Base-by-base conservation (phyloP, 1,139 yeast species). In the Scheffersomyces stambukii region DNA sequence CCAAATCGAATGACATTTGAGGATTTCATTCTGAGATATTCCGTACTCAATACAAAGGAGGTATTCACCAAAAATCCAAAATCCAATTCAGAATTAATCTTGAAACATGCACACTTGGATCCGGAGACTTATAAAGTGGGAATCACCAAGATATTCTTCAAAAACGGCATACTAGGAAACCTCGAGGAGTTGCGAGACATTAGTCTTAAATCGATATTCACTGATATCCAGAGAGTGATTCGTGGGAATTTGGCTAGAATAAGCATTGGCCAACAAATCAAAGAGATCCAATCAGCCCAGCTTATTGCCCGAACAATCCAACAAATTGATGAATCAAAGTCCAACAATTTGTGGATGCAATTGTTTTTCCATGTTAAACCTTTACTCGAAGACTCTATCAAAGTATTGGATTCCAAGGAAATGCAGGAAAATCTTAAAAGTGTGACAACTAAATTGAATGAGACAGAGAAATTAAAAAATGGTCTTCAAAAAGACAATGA, bases 81-180 rank as follows among this genome's bases (percentile, higher is more conserved):
- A 48, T 77, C 81, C 24, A 81, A 81, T 32, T 77, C 89, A 47
- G 84, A 80, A 39, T 48, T 79, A 18, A 73, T 91, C 18, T 58
- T 91, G 33, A 72, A 75, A 19, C 68, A 72, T 17, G 61, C 85
- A 16, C 58, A 70, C 9, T 57, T 91, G 26, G 88, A 82, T 38
- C 58, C 74, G 1, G 77, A 77, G 13, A 63, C 75, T 6, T 91
- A 75, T 57, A 83, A 84, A 46, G 75, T 93, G 27, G 94, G 94
- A 40, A 63, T 80, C 13, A 83, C 96, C 3, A 93, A 93, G 56
- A 69, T 93, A 16, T 93, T 93, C 52, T 88, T 91, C 69, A 79
- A 93, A 42, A 93, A 95, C 46, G 98, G 98, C 31, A 88, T 91
- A 41, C 64, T 93, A 31, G 98, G 96, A 2, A 76, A 77, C 33